Evolutionary conservation across 2,329 filamentous ascomycete genomes (phyloP).

Genomic region (Dichotomopilus funicola): DNA sequence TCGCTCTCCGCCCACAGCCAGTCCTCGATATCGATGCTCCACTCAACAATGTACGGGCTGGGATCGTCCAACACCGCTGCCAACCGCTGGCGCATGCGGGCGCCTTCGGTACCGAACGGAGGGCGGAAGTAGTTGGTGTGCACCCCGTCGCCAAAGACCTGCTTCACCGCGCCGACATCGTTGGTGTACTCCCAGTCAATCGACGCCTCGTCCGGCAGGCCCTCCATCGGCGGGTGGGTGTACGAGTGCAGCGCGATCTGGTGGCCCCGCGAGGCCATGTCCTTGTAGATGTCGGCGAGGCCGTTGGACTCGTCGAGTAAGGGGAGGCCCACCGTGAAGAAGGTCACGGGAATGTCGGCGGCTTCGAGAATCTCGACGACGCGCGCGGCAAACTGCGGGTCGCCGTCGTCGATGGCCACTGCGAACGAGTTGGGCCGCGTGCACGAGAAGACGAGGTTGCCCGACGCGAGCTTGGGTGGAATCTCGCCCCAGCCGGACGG

Average conservation of each 20-base stretch:
- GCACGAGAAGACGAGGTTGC: conserved; percentile 56
- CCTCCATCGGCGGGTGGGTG: conserved; percentile 62
- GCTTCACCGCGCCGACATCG: conserved; percentile 44
- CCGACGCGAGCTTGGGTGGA: conserved; percentile 55
- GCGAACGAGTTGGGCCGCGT: conserved; percentile 63
- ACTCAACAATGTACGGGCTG: conserved; percentile 55
- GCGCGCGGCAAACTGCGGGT: conserved; percentile 51
- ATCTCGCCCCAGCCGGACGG: conserved; percentile 43
- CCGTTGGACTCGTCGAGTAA: conserved; percentile 54
- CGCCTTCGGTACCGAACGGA: conserved; percentile 62
- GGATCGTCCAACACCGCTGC: conserved; percentile 44
- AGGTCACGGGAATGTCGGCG: conserved; percentile 59
- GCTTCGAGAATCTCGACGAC: conserved; percentile 56
- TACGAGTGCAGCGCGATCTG: conserved; percentile 63
- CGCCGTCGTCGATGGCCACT: conserved; percentile 65
- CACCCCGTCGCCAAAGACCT: conserved; percentile 30
- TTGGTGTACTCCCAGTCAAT: conserved; percentile 59
- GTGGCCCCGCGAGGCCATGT: conserved; percentile 56
- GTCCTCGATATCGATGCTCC: conserved; percentile 66
- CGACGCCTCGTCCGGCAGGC: conserved; percentile 42
- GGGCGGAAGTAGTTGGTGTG: conserved; percentile 56
- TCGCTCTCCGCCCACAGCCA: conserved; percentile 58
- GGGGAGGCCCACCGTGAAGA: conserved; percentile 62
- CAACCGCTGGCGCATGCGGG: conserved; percentile 57
- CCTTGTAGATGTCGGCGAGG: conserved; percentile 55